Conservation (phyloP, 768 basidiomycete species). For the Lyophyllum semitale region DNA sequence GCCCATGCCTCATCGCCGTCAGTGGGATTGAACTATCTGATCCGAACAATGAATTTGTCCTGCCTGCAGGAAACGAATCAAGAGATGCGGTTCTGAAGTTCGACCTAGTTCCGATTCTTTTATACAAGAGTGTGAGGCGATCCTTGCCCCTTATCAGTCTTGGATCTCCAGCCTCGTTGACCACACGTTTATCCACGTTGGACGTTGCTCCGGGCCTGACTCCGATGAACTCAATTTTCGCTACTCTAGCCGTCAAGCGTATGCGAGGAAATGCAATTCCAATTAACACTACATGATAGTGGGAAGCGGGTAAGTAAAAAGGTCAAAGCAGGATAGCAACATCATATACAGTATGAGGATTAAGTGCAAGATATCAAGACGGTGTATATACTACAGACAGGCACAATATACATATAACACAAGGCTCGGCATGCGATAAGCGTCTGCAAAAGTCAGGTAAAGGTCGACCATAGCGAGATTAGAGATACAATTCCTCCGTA, state of each 20-base stretch:
- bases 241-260: not conserved
- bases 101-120: not conserved
- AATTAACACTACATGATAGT: slow-evolving; percentile 8
- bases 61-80: not conserved
- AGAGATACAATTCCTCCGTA: slow-evolving; percentile 25
- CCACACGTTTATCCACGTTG: not conserved
- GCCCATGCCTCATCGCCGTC: slow-evolving; percentile 4
- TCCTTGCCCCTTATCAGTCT: not conserved
- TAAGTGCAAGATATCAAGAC: slow-evolving; percentile 21
- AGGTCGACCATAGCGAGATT: slow-evolving; percentile 17
- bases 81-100: not conserved
- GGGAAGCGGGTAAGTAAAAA: not conserved
- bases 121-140: not conserved
- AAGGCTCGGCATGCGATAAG: slow-evolving; percentile 16
- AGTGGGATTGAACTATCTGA: slow-evolving; percentile 21
- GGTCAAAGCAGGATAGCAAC: slow-evolving; percentile 5
- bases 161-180: not conserved
- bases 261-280: not conserved
- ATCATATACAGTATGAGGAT: slow-evolving; percentile 20
- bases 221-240: not conserved
- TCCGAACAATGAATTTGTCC: not conserved
- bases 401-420: slow-evolving; percentile 20
- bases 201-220: not conserved
- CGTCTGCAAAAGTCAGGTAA: slow-evolving; percentile 14
- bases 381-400: slow-evolving; percentile 17